Evolutionary conservation across 2,329 filamentous ascomycete genomes (phyloP), one percentile per base, ranked within the genome.

Genomic region (Colletotrichum viniferum): DNA sequence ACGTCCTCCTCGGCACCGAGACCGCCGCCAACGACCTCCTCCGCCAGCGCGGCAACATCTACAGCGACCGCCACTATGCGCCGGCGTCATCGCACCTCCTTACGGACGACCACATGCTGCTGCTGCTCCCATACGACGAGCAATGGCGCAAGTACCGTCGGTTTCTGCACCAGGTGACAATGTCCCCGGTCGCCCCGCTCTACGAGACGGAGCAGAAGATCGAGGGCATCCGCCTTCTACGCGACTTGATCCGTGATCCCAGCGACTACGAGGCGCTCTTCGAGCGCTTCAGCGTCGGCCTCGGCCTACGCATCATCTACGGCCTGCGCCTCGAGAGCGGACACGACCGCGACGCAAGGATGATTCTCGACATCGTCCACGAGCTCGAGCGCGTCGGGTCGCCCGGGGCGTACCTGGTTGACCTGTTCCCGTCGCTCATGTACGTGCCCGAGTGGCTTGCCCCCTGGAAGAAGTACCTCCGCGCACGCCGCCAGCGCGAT

Each of bases 21-120:
- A 81, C 84, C 43, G 82, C 87, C 18, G 85, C 85, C 43, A 84
- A 86, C 68, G 85, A 87, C 55, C 79, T 88, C 7, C 79, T 87
- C 3, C 81, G 84, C 34, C 83, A 85, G 67, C 81, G 86, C 52
- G 36, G 83, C 4, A 82, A 79, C 7, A 81, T 84, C 60, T 87
- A 86, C 77, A 83, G 80, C 13, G 81, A 80, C 9, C 81, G 86
- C 8, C 82, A 83, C 56, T 79, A 83, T 26, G 74, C 83, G 14
- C 82, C 83, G 7, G 82, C 83, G 67, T 83, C 83, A 0, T 77
- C 81, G n/a, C 73, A 82, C 48, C 76, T 87, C 16, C 76, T 86
- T 7, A 79, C 77, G 32, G 72, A 79, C 18, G 78, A 79, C 52
- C 67, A 80, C 48, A 78, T 80, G 43, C 78, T 81, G 1, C 66